Evolutionary conservation across 148 eudicot species (phyloP).

Genomic region (Drosera capensis): DNA sequence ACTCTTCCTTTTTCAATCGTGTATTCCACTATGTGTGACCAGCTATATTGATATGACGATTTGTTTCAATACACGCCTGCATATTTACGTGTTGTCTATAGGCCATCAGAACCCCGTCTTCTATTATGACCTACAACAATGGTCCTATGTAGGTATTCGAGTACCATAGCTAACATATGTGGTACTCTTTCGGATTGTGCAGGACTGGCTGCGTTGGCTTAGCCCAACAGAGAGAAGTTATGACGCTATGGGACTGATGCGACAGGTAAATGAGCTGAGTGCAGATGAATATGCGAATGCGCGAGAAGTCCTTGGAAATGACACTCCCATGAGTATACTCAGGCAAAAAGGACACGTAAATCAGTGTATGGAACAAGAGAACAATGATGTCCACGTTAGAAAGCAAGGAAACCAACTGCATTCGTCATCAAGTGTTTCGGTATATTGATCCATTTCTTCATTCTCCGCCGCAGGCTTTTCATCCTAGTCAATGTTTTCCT

Average conservation of each 20-base stretch:
- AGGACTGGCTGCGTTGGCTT: too few relatives aligned
- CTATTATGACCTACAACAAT: neutral
- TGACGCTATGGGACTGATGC: conserved; percentile 87
- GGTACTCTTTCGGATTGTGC: too few relatives aligned
- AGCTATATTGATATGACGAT: too few relatives aligned
- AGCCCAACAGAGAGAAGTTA: conserved; percentile 65
- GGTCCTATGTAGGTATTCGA: conserved; percentile 70
- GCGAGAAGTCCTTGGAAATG: conserved; percentile 68
- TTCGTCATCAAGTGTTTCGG: too few relatives aligned
- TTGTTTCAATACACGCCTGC: conserved; percentile 74
- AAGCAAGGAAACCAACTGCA: too few relatives aligned
- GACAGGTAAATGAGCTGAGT: conserved; percentile 64
- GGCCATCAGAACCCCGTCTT: neutral
- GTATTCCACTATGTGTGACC: too few relatives aligned
- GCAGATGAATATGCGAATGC: conserved; percentile 81
- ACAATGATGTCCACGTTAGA: conserved; percentile 1
- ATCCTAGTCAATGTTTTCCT: too few relatives aligned
- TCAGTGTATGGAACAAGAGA: conserved; percentile 21
- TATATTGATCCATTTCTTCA: too few relatives aligned
- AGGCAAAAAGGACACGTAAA: conserved; percentile 21
- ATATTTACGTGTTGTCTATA: conserved; percentile 51
- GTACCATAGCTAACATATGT: too few relatives aligned
- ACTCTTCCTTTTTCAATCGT: too few relatives aligned
- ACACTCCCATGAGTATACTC: conserved; percentile 67
- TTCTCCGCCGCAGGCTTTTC: too few relatives aligned